These are phyloP conservation scores for Fusarium guadeloupense DNA, from an alignment of 2,329 filamentous ascomycete species.

Conservation along the genomic window DNA sequence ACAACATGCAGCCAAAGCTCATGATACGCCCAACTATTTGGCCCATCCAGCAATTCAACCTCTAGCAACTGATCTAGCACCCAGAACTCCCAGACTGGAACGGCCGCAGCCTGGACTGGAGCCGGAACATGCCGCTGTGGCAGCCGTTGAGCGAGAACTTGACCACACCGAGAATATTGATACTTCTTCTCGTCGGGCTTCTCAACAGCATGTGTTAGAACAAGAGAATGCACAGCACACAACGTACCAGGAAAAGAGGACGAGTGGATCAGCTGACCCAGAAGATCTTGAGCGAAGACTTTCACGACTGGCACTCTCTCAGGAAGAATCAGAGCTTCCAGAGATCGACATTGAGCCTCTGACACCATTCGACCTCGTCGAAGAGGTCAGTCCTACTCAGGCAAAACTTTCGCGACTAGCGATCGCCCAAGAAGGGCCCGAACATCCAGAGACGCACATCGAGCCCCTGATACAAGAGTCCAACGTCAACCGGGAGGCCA, in stretches of 20 bases:
- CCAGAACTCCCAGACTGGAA: conserved; percentile 28
- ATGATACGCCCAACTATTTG: conserved; percentile 1
- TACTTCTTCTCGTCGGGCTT: not conserved
- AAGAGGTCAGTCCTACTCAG: not conserved
- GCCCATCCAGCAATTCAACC: conserved; percentile 32
- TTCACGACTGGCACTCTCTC: conserved; percentile 23
- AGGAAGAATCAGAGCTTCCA: conserved; percentile 1
- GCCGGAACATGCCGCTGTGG: not conserved
- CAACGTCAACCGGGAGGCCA: conserved; percentile 8
- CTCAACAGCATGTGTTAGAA: not conserved
- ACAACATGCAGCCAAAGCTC: not conserved
- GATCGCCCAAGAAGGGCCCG: conserved; percentile 9
- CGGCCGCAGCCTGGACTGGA: conserved; percentile 20
- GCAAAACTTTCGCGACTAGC: conserved; percentile 11
- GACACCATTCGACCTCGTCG: conserved; percentile 2
- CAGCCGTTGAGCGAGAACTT: not conserved
- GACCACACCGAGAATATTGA: not conserved
- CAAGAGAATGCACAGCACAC: not conserved
- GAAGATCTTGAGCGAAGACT: conserved; percentile 17
- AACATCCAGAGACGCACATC: conserved; percentile 1
- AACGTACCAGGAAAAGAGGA: not conserved
- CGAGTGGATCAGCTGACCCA: conserved; percentile 5
- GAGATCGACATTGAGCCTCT: conserved; percentile 2
- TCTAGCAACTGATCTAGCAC: conserved; percentile 9
- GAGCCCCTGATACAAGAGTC: conserved; percentile 12